Conservation (phyloP, 2,329 filamentous ascomycete genomes). For the Pseudogymnoascus sp. region DNA sequence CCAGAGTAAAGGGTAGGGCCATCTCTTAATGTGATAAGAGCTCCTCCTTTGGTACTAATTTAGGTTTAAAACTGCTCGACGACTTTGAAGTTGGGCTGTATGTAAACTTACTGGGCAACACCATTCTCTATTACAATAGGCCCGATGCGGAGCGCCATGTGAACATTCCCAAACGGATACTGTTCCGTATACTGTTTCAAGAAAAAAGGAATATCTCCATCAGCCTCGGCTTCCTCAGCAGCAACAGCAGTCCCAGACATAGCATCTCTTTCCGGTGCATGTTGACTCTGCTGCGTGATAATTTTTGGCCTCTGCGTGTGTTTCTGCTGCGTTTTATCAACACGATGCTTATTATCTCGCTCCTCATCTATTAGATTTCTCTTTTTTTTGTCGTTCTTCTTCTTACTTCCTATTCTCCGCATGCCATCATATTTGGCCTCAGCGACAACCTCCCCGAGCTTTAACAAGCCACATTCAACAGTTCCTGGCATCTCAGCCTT, state of each 20-base stretch:
- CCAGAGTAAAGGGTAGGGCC: neutral
- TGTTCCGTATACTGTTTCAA: constrained; percentile 20
- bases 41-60: neutral
- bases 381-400: neutral
- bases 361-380: neutral
- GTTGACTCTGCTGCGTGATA: neutral
- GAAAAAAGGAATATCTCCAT: constrained; percentile 17
- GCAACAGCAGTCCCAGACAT: neutral
- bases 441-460: neutral
- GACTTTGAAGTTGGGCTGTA: neutral
- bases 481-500: neutral
- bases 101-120: constrained; percentile 28
- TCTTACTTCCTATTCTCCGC: neutral
- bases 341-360: neutral
- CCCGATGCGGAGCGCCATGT: constrained; percentile 34
- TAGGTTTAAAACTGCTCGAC: neutral
- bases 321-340: neutral
- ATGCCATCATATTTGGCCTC: neutral
- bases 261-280: neutral
- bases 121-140: constrained; percentile 35
- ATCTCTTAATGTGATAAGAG: neutral
- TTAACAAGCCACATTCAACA: neutral
- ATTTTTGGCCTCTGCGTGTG: neutral
- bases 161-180: constrained; percentile 33
- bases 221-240: constrained; percentile 11